These are phyloP conservation scores for Exutisphaerella laricina DNA, from an alignment of 2,329 filamentous ascomycete genomes.

Conservation along the genomic window DNA sequence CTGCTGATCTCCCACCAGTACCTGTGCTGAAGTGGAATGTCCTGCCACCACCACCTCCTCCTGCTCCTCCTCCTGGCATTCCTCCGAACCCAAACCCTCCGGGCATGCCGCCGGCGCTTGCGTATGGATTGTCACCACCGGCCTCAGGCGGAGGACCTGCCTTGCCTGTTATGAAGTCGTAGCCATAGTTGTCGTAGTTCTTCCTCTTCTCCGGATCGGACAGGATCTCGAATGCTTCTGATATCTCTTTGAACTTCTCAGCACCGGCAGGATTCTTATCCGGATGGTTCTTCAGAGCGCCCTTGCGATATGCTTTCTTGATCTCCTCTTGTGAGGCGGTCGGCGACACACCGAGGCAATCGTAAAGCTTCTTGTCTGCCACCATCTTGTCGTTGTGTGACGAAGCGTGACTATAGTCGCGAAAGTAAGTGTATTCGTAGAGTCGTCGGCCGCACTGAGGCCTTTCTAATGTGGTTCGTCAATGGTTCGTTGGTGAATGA, in stretches of 20 bases:
- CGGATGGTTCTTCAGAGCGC: constrained; percentile 76
- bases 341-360: constrained; percentile 72
- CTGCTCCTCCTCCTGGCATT: constrained; percentile 34
- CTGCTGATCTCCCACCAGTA: constrained; percentile 47
- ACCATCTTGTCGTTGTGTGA: constrained; percentile 59
- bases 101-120: constrained; percentile 49
- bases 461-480: constrained; percentile 9
- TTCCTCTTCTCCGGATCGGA: constrained; percentile 96
- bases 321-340: constrained; percentile 86
- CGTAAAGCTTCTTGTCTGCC: constrained; percentile 92
- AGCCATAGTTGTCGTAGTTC: constrained; percentile 87
- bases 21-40: constrained; percentile 62
- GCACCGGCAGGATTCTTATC: constrained; percentile 89
- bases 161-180: constrained; percentile 67
- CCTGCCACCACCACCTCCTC: constrained; percentile 41
- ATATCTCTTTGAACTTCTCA: constrained; percentile 98
- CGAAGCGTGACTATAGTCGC: background rate
- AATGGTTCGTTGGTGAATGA: background rate
- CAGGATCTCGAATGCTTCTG: constrained; percentile 93
- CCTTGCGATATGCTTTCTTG: constrained; percentile 91
- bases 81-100: constrained; percentile 51
- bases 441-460: constrained; percentile 4
- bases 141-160: constrained; percentile 51
- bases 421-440: constrained; percentile 1
- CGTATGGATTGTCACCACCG: constrained; percentile 36